Evolutionary conservation across 768 basidiomycete genomes (phyloP).

Genomic region (Auriscalpium orientale): DNA sequence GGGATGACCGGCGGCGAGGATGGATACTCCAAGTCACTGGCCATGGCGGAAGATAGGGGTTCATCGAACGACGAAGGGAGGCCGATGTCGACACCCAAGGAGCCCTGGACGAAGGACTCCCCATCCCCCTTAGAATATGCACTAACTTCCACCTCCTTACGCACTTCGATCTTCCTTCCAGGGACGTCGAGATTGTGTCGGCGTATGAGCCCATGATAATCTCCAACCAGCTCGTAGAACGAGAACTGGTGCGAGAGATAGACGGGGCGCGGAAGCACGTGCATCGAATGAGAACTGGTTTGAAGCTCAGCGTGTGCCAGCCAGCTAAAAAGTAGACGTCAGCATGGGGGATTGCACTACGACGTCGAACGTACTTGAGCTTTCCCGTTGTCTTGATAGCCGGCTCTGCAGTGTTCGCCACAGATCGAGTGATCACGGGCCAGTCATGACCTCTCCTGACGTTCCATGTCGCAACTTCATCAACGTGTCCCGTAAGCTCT

Average conservation of each 20-base stretch:
- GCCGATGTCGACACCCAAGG: constrained; percentile 35
- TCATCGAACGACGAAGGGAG: constrained; percentile 65
- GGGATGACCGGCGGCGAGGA: constrained; percentile 48
- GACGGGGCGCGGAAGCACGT: constrained; percentile 62
- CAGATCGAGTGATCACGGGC: constrained; percentile 40
- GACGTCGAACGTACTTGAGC: constrained; percentile 25
- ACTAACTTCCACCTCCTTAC: constrained; percentile 62
- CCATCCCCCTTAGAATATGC: constrained; percentile 34
- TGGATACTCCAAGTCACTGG: constrained; percentile 49
- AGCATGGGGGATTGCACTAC: not conserved
- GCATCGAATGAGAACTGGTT: constrained; percentile 52
- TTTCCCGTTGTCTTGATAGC: constrained; percentile 1
- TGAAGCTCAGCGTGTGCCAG: constrained; percentile 80
- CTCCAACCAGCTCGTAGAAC: constrained; percentile 67
- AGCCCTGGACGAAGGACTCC: constrained; percentile 50
- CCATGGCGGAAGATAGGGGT: constrained; percentile 67
- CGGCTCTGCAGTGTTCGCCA: constrained; percentile 10
- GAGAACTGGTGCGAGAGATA: constrained; percentile 84
- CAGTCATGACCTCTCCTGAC: constrained; percentile 44
- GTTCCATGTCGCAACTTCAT: constrained; percentile 57
- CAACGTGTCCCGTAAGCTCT: constrained; percentile 32
- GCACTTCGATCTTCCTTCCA: constrained; percentile 58
- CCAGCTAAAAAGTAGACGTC: constrained; percentile 33
- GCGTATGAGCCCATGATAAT: constrained; percentile 74
- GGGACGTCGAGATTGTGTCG: constrained; percentile 52